These are phyloP conservation scores for Exophiala calicioides DNA, from an alignment of 2,329 filamentous ascomycete species.

Conservation along the genomic window DNA sequence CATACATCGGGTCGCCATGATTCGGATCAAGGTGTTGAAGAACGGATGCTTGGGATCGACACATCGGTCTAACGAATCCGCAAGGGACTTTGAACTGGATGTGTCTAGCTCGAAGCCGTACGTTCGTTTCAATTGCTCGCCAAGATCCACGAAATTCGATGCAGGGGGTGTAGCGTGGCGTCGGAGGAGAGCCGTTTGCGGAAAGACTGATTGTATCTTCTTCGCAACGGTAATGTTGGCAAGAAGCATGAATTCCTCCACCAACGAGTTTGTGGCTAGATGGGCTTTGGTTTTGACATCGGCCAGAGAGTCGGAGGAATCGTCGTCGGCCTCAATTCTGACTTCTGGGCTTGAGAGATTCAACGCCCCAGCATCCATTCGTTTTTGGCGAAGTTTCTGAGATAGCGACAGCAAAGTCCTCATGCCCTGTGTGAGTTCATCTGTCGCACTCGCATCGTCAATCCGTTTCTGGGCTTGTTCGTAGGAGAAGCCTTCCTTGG, in stretches of 20 bases:
- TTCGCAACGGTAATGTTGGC: constrained; percentile 93
- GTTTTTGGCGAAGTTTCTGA: constrained; percentile 89
- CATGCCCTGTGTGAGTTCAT: constrained; percentile 89
- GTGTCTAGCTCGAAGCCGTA: constrained; percentile 75
- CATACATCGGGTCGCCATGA: constrained; percentile 98
- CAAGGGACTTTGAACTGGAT: constrained; percentile 88
- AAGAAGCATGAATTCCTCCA: constrained; percentile 99
- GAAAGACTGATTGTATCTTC: constrained; percentile 88
- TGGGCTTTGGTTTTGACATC: constrained; percentile 95
- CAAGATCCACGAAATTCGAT: constrained; percentile 93
- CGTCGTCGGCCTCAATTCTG: constrained; percentile 80
- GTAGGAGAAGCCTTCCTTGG: constrained; percentile 95
- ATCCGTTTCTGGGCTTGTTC: constrained; percentile 93
- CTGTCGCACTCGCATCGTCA: constrained; percentile 82
- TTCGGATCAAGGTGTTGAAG: constrained; percentile 97
- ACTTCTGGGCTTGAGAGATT: constrained; percentile 98
- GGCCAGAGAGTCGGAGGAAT: constrained; percentile 85
- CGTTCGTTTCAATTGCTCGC: constrained; percentile 87
- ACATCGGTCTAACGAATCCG: constrained; percentile 86
- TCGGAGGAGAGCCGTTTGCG: constrained; percentile 90
- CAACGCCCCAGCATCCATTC: constrained; percentile 91
- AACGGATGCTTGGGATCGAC: constrained; percentile 80
- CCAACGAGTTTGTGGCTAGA: constrained; percentile 93
- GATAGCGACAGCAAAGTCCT: constrained; percentile 82
- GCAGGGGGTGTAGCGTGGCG: constrained; percentile 90